Evolutionary conservation across 768 basidiomycete species (phyloP).

Genomic region (Panaeolus cyanescens): DNA sequence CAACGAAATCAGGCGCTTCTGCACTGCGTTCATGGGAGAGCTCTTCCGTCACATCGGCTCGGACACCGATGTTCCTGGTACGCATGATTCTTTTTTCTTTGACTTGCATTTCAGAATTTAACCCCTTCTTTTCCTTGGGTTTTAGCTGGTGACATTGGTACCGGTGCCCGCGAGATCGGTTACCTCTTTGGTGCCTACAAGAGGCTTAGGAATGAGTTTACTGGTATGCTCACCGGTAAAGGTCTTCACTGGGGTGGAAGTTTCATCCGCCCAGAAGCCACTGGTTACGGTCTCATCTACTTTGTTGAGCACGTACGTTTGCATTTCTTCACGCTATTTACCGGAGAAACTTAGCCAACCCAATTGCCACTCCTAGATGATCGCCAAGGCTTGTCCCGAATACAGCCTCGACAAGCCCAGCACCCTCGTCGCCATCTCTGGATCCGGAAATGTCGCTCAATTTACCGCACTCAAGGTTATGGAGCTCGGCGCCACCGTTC

Average conservation of each 20-base stretch:
- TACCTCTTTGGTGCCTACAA: constrained; percentile 82
- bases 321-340: not conserved
- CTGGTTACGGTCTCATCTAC: constrained; percentile 76
- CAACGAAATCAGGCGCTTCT: constrained; percentile 73
- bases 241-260: constrained; percentile 71
- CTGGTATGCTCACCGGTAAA: constrained; percentile 73
- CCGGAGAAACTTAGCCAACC: not conserved
- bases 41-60: constrained; percentile 71
- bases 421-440: constrained; percentile 58
- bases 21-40: constrained; percentile 72
- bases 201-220: constrained; percentile 70
- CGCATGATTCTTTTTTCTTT: constrained; percentile 10
- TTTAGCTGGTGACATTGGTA: constrained; percentile 69
- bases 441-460: constrained; percentile 77
- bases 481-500: constrained; percentile 71
- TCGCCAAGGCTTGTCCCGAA: constrained; percentile 58
- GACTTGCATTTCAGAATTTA: not conserved
- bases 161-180: constrained; percentile 74
- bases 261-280: constrained; percentile 74
- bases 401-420: constrained; percentile 45
- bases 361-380: constrained; percentile 44
- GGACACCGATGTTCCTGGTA: constrained; percentile 73
- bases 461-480: constrained; percentile 78
- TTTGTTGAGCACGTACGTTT: constrained; percentile 67
- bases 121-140: constrained; percentile 4